Percentiles rank a stretch among this genome's conserved stretches.
Evolutionary conservation across 768 basidiomycete genomes (phyloP).

Genomic region (Russula compacta): DNA sequence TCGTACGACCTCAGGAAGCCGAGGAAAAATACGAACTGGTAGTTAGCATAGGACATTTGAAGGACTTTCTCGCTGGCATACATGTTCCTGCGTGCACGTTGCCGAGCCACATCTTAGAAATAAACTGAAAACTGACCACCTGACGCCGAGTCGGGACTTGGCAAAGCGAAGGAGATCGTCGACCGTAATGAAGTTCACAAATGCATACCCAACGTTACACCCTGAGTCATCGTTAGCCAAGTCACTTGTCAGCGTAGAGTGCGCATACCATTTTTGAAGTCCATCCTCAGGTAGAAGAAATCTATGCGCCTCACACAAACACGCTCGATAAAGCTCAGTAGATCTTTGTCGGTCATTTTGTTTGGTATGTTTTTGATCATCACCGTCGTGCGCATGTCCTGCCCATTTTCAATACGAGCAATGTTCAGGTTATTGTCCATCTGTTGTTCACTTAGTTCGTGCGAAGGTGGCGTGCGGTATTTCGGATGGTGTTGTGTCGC

Average conservation of each 20-base stretch:
- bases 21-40: conserved; percentile 54
- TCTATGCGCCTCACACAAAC: conserved; percentile 74
- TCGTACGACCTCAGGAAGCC: not conserved
- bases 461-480: conserved; percentile 8
- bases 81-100: conserved; percentile 57
- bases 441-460: conserved; percentile 17
- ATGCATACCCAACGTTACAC: conserved; percentile 75
- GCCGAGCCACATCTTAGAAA: not conserved
- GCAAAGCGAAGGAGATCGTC: conserved; percentile 71
- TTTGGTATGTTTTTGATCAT: conserved; percentile 94
- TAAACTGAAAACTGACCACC: conserved; percentile 50
- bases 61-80: conserved; percentile 86
- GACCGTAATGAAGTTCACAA: conserved; percentile 82
- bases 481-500: conserved; percentile 11
- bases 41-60: conserved; percentile 89
- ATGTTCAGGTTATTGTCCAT: conserved; percentile 58
- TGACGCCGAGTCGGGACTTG: conserved; percentile 61
- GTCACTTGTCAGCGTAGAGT: not conserved
- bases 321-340: conserved; percentile 55
- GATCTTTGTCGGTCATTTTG: conserved; percentile 74
- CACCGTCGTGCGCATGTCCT: conserved; percentile 74
- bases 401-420: conserved; percentile 61
- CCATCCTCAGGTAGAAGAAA: conserved; percentile 83
- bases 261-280: conserved; percentile 64
- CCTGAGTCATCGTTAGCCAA: conserved; percentile 32